Evolutionary conservation across 352 stramenopile genomes (phyloP).

Genomic region (Phytopythium ostracodes): DNA sequence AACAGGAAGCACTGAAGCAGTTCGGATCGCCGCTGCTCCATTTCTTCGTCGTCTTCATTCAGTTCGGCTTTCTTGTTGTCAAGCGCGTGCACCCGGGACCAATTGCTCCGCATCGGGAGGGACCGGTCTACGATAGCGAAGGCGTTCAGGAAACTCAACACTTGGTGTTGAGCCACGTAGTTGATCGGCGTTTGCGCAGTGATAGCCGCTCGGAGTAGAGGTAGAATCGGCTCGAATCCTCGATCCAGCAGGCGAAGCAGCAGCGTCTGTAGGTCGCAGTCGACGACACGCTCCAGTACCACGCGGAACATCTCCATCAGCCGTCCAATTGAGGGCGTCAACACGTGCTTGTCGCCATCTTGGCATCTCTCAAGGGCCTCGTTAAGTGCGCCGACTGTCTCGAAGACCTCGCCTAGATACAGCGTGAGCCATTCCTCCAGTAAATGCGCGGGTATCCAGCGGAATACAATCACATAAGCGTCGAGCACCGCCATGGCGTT

Average conservation of each 20-base stretch:
- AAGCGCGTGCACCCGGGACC: constrained; percentile 2
- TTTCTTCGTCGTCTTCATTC: constrained; percentile 35
- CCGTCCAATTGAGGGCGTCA: constrained; percentile 15
- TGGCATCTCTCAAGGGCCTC: constrained; percentile 13
- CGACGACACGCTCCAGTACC: constrained; percentile 31
- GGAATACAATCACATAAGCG: constrained; percentile 18
- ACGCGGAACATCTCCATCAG: constrained; percentile 31
- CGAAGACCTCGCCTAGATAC: constrained; percentile 42
- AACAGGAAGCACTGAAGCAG: constrained; percentile 22
- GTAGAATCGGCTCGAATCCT: constrained; percentile 20
- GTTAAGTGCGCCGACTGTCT: constrained; percentile 25
- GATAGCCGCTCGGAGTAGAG: constrained; percentile 22
- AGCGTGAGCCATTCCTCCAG: constrained; percentile 54
- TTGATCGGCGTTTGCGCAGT: neutral
- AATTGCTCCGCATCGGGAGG: constrained; percentile 18
- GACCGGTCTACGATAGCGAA: constrained; percentile 35
- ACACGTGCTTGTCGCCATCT: constrained; percentile 5
- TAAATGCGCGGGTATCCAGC: constrained; percentile 32
- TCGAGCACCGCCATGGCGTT: neutral
- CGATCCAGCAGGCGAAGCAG: constrained; percentile 26
- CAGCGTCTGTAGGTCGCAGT: constrained; percentile 40
- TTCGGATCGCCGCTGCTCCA: constrained; percentile 58
- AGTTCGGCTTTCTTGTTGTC: constrained; percentile 6
- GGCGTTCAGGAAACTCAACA: constrained; percentile 29
- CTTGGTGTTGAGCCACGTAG: constrained; percentile 17